Percentiles rank a stretch among this genome's conserved stretches.
Evolutionary conservation across 306 rosid species (phyloP).

Genomic region (Ziziphus jujuba): DNA sequence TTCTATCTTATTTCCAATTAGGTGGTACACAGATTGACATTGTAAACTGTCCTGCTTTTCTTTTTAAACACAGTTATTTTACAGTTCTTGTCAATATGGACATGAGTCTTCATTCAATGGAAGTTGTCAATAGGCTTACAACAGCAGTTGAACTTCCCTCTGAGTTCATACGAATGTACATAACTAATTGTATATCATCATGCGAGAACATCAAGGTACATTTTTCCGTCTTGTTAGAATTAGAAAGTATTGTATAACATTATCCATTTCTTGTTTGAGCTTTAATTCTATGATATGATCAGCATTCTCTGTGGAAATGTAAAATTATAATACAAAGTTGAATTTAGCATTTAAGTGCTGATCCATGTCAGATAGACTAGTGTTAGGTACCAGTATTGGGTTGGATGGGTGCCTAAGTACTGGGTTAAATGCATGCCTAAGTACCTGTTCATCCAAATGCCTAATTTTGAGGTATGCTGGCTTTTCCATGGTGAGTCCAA

Average conservation of each 20-base stretch:
- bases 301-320: neutral
- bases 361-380: neutral
- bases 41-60: constrained; percentile 12
- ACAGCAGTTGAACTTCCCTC: constrained; percentile 95
- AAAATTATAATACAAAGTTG: neutral
- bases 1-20: constrained; percentile 17
- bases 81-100: constrained; percentile 98
- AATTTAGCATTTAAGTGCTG: neutral
- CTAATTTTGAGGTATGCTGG: too few relatives aligned
- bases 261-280: neutral
- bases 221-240: neutral
- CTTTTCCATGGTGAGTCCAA: too few relatives aligned
- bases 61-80: constrained; percentile 73
- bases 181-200: constrained; percentile 93
- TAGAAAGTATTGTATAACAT: too few relatives aligned
- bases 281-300: neutral
- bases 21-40: constrained; percentile 2
- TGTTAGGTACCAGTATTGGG: too few relatives aligned
- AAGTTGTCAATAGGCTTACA: constrained; percentile 98
- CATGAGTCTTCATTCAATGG: constrained; percentile 99
- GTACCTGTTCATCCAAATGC: too few relatives aligned
- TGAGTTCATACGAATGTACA: constrained; percentile 93
- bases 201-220: constrained; percentile 94
- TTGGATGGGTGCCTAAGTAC: too few relatives aligned
- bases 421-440: too few relatives aligned